Conservation (phyloP, 2,329 filamentous ascomycete genomes). For the Westerdykella aurantiaca region DNA sequence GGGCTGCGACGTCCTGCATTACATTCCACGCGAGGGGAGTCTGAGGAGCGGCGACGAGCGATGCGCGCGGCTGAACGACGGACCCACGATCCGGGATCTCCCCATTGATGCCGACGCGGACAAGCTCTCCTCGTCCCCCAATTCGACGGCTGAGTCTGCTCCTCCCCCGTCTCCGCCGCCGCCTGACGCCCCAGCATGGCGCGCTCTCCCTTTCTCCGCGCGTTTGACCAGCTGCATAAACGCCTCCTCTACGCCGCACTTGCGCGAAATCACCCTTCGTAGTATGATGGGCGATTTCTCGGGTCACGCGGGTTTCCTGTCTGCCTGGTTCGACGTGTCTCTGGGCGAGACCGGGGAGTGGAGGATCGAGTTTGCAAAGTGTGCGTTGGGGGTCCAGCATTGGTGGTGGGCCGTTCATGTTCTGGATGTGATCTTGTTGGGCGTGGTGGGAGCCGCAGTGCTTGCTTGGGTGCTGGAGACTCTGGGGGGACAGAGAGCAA, state of each 20-base stretch:
- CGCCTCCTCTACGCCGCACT: conserved; percentile 48
- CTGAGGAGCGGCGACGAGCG: background rate
- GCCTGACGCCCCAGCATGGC: background rate
- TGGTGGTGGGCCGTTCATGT: conserved; percentile 91
- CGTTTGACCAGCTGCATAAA: background rate
- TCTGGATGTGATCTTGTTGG: conserved; percentile 52
- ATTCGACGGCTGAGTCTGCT: background rate
- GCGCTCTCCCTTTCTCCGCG: background rate
- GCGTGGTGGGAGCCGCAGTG: conserved; percentile 6
- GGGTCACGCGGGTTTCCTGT: conserved; percentile 86
- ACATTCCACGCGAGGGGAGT: conserved; percentile 25
- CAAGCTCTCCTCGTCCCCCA: background rate
- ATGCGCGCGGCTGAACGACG: too few relatives aligned
- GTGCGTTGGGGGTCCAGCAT: conserved; percentile 77
- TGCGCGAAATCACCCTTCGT: conserved; percentile 86
- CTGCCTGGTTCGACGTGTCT: conserved; percentile 76
- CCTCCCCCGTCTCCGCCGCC: background rate
- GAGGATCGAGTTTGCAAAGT: conserved; percentile 74
- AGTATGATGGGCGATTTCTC: conserved; percentile 98
- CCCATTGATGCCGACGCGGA: background rate
- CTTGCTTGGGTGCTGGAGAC: background rate
- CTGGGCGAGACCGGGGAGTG: conserved; percentile 70
- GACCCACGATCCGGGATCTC: background rate
- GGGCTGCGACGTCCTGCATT: conserved; percentile 87
- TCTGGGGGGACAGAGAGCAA: too few relatives aligned